These are phyloP conservation scores for Aphanomyces invadans DNA, from an alignment of 352 stramenopile species.

Conservation along the genomic window DNA sequence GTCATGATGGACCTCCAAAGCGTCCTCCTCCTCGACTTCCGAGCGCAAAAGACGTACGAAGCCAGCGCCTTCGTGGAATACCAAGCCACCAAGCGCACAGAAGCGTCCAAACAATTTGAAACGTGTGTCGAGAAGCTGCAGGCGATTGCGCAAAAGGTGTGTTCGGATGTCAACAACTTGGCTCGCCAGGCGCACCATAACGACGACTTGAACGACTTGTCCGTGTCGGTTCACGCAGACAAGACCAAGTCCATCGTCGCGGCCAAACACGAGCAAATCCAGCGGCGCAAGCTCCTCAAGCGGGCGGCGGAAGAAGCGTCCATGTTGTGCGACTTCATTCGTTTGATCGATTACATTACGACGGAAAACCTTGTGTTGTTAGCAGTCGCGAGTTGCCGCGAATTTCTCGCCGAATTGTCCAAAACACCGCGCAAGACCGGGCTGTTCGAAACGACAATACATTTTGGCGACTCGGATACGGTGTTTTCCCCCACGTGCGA, in stretches of 20 bases:
- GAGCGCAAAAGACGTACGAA: constrained; percentile 86
- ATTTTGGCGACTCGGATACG: constrained; percentile 78
- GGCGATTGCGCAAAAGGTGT: constrained; percentile 83
- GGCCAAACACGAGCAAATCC: constrained; percentile 84
- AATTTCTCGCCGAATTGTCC: constrained; percentile 85
- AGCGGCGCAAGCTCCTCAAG: constrained; percentile 72
- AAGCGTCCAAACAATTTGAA: constrained; percentile 88
- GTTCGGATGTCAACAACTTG: constrained; percentile 84
- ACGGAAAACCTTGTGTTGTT: constrained; percentile 87
- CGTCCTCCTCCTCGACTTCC: constrained; percentile 74
- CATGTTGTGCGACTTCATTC: constrained; percentile 91
- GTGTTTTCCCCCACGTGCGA: constrained; percentile 82
- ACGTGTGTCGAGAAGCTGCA: constrained; percentile 87
- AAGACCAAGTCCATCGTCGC: constrained; percentile 91
- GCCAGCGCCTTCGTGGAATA: constrained; percentile 85
- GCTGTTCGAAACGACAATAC: constrained; percentile 91
- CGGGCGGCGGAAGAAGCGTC: constrained; percentile 77
- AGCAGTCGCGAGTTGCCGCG: constrained; percentile 69
- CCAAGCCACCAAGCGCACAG: constrained; percentile 73
- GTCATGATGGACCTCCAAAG: constrained; percentile 77
- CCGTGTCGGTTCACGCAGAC: constrained; percentile 24
- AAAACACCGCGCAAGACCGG: constrained; percentile 82
- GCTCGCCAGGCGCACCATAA: constrained; percentile 35
- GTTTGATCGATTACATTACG: constrained; percentile 88
- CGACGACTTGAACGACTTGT: constrained; percentile 34